Conservation (phyloP, 2,329 filamentous ascomycete species). For the Pyricularia sp. region DNA sequence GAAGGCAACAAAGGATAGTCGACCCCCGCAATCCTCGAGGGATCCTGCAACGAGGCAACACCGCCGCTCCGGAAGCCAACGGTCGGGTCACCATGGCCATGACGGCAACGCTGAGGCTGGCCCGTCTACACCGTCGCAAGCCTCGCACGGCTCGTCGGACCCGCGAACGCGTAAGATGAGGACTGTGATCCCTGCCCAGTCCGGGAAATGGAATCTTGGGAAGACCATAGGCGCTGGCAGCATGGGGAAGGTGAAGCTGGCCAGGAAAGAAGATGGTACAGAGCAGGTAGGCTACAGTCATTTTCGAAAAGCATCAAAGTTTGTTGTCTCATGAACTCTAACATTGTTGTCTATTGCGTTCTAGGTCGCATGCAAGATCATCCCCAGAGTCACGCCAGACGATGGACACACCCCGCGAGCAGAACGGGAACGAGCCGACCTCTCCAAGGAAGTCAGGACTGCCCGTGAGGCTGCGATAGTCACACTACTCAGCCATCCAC, state of each 20-base stretch:
- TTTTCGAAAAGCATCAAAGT: background rate
- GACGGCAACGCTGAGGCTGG: constrained; percentile 10
- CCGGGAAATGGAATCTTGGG: constrained; percentile 88
- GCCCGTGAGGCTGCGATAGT: constrained; percentile 95
- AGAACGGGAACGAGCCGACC: constrained; percentile 82
- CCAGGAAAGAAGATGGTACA: constrained; percentile 77
- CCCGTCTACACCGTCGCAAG: constrained; percentile 14
- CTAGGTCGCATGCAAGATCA: constrained; percentile 96
- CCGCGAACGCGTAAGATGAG: constrained; percentile 45
- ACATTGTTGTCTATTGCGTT: constrained; percentile 4
- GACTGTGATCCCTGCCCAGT: constrained; percentile 82
- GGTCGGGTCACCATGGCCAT: constrained; percentile 28
- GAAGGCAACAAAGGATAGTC: constrained; percentile 58
- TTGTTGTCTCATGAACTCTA: background rate
- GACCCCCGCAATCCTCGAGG: constrained; percentile 39
- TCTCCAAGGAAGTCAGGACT: constrained; percentile 92
- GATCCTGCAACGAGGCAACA: constrained; percentile 39
- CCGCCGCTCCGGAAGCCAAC: constrained; percentile 37
- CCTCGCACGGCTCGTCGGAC: constrained; percentile 29
- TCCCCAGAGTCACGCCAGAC: constrained; percentile 81
- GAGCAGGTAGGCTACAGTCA: constrained; percentile 57
- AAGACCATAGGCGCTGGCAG: constrained; percentile 97
- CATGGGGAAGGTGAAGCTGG: constrained; percentile 98
- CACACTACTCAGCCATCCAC: constrained; percentile 85
- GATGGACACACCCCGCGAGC: constrained; percentile 64